phyloP scores from a whole-genome alignment of 495 filamentous ascomycete species.

The Daldinia decipiens region DNA sequence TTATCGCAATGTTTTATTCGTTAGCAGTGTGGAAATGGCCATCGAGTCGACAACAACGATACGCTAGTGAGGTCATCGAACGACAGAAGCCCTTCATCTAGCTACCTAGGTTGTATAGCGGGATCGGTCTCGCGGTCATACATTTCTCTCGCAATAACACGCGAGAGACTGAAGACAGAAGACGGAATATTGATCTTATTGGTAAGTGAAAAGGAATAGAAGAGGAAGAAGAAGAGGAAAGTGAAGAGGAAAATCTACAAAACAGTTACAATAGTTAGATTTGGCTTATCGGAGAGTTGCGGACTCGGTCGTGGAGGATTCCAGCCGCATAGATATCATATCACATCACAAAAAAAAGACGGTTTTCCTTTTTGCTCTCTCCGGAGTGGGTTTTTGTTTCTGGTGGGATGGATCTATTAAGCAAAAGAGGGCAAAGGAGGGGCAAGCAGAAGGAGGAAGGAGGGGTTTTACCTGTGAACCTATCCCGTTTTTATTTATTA shows the following conservation, averaged over 20 bases:
- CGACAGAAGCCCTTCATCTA: conserved; percentile 11
- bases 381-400: conserved; percentile 1
- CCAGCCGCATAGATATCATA: conserved; percentile 27
- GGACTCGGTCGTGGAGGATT: conserved; percentile 25
- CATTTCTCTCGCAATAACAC: conserved; percentile 13
- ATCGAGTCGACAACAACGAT: conserved; percentile 31
- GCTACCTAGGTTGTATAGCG: conserved; percentile 5
- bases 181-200: not conserved
- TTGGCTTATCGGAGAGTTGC: conserved; percentile 1
- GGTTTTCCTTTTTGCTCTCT: not conserved
- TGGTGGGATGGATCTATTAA: conserved; percentile 25
- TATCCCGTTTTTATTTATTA: conserved; percentile 14
- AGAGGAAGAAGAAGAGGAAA: not conserved
- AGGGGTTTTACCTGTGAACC: conserved; percentile 14
- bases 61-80: conserved; percentile 46
- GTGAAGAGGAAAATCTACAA: not conserved
- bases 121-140: conserved; percentile 17
- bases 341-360: conserved; percentile 11
- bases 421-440: conserved; percentile 10
- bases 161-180: not conserved
- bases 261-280: not conserved
- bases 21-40: conserved; percentile 20
- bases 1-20: conserved; percentile 40
- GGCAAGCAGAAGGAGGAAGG: conserved; percentile 15
- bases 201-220: too few species aligned